phyloP scores from a whole-genome alignment of 2,329 filamentous ascomycete species.

The Rhinocladiella similis region DNA sequence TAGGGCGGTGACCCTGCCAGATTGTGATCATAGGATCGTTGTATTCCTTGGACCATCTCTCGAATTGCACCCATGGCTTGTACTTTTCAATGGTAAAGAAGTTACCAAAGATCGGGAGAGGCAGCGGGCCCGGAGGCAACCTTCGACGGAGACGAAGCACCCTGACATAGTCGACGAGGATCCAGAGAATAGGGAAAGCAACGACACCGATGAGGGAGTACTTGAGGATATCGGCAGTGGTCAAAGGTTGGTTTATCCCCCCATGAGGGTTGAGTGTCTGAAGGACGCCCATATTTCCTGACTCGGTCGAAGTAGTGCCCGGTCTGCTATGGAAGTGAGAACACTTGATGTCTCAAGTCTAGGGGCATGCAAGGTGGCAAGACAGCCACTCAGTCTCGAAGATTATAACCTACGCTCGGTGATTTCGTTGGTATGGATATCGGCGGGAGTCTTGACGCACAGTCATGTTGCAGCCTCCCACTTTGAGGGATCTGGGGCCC shows the following conservation, averaged over 20 bases:
- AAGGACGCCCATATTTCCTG: constrained; percentile 13
- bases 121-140: constrained; percentile 56
- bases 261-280: constrained; percentile 3
- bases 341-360: no score
- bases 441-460: no score
- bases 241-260: not conserved
- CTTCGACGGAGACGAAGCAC: constrained; percentile 30
- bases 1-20: constrained; percentile 50
- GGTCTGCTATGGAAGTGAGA: no score
- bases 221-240: not conserved
- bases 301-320: not conserved
- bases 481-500: not conserved
- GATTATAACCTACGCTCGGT: no score
- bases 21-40: constrained; percentile 54
- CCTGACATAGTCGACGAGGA: constrained; percentile 29
- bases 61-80: constrained; percentile 61
- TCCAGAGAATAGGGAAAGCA: constrained; percentile 9
- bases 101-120: constrained; percentile 57
- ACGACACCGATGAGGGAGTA: constrained; percentile 3
- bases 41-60: constrained; percentile 53
- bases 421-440: no score
- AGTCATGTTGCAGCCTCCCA: not conserved
- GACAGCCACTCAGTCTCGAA: no score
- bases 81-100: constrained; percentile 55
- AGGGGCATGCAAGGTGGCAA: no score